Evolutionary conservation across 345 rosid genomes (phyloP).

Genomic region (Brassica rapa): DNA sequence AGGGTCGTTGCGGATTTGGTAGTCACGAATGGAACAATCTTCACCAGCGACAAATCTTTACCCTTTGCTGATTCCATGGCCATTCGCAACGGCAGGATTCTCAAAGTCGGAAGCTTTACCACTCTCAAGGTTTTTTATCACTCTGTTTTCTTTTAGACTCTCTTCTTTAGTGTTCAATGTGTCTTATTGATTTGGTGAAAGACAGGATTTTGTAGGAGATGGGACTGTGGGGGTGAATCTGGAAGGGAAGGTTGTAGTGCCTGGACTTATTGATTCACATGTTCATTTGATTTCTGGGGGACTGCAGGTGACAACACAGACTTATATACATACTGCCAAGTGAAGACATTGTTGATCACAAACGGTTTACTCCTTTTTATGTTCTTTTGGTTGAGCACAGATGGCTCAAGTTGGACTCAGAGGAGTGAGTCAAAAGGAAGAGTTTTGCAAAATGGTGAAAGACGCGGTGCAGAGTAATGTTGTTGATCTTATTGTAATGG

Average conservation of each 20-base stretch:
- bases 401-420: constrained; percentile 65
- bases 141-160: neutral
- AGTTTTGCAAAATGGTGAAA: constrained; percentile 68
- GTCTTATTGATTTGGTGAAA: constrained; percentile 1
- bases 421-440: constrained; percentile 61
- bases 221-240: constrained; percentile 64
- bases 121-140: constrained; percentile 55
- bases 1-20: constrained; percentile 59
- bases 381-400: constrained; percentile 38
- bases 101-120: constrained; percentile 67
- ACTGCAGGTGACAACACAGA: constrained; percentile 56
- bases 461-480: constrained; percentile 71
- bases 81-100: constrained; percentile 64
- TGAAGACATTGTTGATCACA: neutral
- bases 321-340: neutral
- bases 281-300: constrained; percentile 79
- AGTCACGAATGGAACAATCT: constrained; percentile 69
- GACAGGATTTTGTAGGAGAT: constrained; percentile 59
- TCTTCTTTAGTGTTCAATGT: neutral
- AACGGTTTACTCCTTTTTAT: neutral
- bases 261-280: constrained; percentile 95
- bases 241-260: constrained; percentile 77
- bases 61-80: constrained; percentile 85
- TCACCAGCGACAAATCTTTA: constrained; percentile 66
- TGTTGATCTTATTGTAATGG: constrained; percentile 3